Percentiles rank a stretch among this genome's conserved stretches.
phyloP scores from a whole-genome alignment of 2,329 filamentous ascomycete species.

The Phoma sp. region DNA sequence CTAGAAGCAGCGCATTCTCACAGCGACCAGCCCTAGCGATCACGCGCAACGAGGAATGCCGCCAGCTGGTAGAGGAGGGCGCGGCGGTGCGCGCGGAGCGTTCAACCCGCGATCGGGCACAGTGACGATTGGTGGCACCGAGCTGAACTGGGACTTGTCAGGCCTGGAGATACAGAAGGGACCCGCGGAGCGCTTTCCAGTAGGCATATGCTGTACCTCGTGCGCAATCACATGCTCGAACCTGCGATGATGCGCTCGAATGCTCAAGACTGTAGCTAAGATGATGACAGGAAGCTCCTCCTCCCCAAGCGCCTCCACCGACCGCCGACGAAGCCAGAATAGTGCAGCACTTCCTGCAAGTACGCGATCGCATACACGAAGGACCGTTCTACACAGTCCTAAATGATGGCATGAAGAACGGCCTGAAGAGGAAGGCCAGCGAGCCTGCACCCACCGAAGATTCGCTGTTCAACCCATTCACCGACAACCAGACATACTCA shows the following conservation, averaged over 20 bases:
- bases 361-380: slow-evolving; percentile 64
- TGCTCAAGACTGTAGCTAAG: slow-evolving; percentile 27
- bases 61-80: slow-evolving; percentile 44
- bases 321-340: slow-evolving; percentile 55
- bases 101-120: slow-evolving; percentile 41
- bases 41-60: slow-evolving; percentile 23
- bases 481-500: slow-evolving; percentile 67
- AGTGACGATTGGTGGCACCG: slow-evolving; percentile 53
- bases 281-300: slow-evolving; percentile 40
- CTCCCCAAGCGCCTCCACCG: slow-evolving; percentile 50
- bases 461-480: slow-evolving; percentile 64
- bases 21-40: background rate
- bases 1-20: background rate
- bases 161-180: slow-evolving; percentile 51
- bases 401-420: slow-evolving; percentile 55
- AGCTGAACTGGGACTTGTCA: slow-evolving; percentile 51
- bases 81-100: slow-evolving; percentile 39
- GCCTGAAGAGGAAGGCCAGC: slow-evolving; percentile 46
- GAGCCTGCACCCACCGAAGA: slow-evolving; percentile 49
- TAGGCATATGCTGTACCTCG: slow-evolving; percentile 28
- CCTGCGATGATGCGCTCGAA: slow-evolving; percentile 4
- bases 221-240: slow-evolving; percentile 2
- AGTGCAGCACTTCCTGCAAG: slow-evolving; percentile 58
- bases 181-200: slow-evolving; percentile 53
- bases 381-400: slow-evolving; percentile 67